Conservation (phyloP, 768 basidiomycete genomes). For the Solioccasus polychromus region DNA sequence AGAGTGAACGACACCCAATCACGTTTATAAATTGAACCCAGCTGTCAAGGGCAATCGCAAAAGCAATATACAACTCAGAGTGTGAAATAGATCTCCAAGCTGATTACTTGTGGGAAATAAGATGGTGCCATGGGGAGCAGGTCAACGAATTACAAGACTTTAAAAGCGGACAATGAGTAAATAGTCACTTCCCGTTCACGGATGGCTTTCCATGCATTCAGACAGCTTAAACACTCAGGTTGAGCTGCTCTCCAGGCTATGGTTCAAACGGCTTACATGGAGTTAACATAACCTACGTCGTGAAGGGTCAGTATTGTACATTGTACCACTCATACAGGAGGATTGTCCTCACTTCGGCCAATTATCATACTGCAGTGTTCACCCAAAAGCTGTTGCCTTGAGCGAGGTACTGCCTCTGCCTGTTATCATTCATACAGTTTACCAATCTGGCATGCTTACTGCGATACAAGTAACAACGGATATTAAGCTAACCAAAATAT, state of each 20-base stretch:
- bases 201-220: slow-evolving; percentile 9
- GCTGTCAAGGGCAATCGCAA: too few relatives aligned
- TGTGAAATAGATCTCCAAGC: too few relatives aligned
- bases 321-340: background rate
- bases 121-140: too few relatives aligned
- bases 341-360: slow-evolving; percentile 3
- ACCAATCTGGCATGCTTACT: background rate
- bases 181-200: slow-evolving; percentile 5
- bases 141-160: background rate
- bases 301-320: background rate
- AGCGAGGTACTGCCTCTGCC: background rate
- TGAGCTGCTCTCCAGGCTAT: too few relatives aligned
- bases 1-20: too few relatives aligned
- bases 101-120: too few relatives aligned
- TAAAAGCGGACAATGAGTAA: slow-evolving; percentile 1
- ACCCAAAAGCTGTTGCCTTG: slow-evolving; percentile 7
- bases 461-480: background rate
- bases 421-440: background rate
- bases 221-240: background rate
- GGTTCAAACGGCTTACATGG: slow-evolving; percentile 14
- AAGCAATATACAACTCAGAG: too few relatives aligned
- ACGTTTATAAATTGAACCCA: too few relatives aligned
- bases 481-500: background rate
- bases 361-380: slow-evolving; percentile 1
- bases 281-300: slow-evolving; percentile 10